Base-by-base conservation (phyloP, 306 rosid genomes). In the Malus asiatica region DNA sequence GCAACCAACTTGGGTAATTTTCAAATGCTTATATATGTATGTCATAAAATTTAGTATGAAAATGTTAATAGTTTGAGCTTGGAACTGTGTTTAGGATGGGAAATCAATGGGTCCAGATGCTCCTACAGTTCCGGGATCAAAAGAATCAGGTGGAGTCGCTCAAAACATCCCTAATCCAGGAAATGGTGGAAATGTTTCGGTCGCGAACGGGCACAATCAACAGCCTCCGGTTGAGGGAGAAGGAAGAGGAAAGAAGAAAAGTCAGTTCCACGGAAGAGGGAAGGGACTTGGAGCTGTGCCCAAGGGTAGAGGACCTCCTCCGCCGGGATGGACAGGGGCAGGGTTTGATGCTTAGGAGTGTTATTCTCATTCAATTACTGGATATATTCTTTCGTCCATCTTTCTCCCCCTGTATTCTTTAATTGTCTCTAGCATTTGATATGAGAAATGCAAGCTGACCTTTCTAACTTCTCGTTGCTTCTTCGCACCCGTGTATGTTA, bases 301-400 rank as follows among this genome's bases (percentile, higher is more conserved):
- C 33, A 91, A 88, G 82, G 90, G 96, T 58, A 92, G 92, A 78
- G 85, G 83, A 85, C 62, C 96, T 82, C 76, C 87, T 11, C 86
- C 82, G 44, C 80, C 94, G 72, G 98, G 93, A 51, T 94, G 97
- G 96, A 91, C 96, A 35, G 98, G 97, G 35, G 84, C 98, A 60
- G 98, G 97, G 73, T 94, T 94, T 81, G 95, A 92, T 63, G 98
- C 88, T 57, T 85, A 81, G 83, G 40, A 19, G 45, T 52, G n/a
- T 23, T 66, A 25, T 55, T 72, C 22, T 30, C 68, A 77, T 60
- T 73, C 48, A 30, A 35, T 16, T 66, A 70, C 76, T 72, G 70
- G 80, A 80, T 75, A 78, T 58, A 80, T 76, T 67, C 70, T 78
- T 65, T 46, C 18, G 74, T 81, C 68, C 48, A 51, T 44, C n/a